A percentile compares a stretch with the other conserved stretches of the same genome.
Conservation (phyloP, 208 protist species). For the Wallacemonas sp. region DNA sequence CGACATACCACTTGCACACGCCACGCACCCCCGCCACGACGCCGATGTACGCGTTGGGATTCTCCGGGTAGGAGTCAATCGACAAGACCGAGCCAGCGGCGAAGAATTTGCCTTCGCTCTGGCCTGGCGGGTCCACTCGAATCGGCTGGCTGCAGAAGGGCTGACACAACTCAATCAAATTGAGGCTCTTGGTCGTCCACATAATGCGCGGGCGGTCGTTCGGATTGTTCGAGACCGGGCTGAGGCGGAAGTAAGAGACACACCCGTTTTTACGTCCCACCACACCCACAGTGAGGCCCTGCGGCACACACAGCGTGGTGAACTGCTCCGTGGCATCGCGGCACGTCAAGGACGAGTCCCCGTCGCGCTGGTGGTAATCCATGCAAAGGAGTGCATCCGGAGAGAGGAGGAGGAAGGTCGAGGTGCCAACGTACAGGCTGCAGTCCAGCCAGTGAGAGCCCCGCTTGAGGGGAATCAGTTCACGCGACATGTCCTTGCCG, state of each 20-base stretch:
- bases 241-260: constrained; percentile 72
- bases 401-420: constrained; percentile 74
- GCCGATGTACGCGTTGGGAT: constrained; percentile 74
- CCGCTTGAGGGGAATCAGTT: constrained; percentile 45
- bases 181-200: constrained; percentile 53
- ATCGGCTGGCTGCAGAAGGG: constrained; percentile 38
- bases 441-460: constrained; percentile 72
- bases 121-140: constrained; percentile 21
- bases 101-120: constrained; percentile 39
- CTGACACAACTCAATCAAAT: constrained; percentile 54
- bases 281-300: constrained; percentile 71
- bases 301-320: constrained; percentile 68
- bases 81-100: constrained; percentile 48
- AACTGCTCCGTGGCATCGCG: constrained; percentile 30
- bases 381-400: constrained; percentile 63
- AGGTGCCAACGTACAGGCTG: constrained; percentile 74
- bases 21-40: constrained; percentile 68
- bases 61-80: constrained; percentile 74
- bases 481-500: constrained; percentile 53
- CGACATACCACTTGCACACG: constrained; percentile 83
- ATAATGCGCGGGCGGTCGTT: constrained; percentile 40
- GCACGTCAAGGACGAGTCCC: constrained; percentile 37
- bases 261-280: constrained; percentile 63
- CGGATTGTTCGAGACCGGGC: constrained; percentile 29
- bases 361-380: constrained; percentile 52